Evolutionary conservation across 176 grass and related monocot genomes (phyloP).

Genomic region (Echinochloa phyllopogon): DNA sequence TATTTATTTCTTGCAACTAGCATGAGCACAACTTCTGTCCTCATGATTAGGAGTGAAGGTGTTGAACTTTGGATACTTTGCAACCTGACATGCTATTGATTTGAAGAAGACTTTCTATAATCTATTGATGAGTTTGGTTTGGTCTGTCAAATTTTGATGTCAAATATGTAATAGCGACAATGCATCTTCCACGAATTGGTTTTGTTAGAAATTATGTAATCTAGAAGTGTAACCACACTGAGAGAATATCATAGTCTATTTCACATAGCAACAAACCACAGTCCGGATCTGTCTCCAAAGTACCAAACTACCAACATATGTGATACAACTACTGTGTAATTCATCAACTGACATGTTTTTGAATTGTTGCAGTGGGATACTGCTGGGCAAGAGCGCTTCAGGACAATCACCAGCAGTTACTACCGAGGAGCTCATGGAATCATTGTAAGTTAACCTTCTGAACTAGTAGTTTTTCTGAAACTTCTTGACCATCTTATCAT

Average conservation of each 20-base stretch:
- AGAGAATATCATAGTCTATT: background rate
- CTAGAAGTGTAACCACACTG: background rate
- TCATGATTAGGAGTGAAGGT: background rate
- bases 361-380: conserved; percentile 73
- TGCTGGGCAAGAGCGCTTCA: conserved; percentile 92
- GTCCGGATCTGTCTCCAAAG: background rate
- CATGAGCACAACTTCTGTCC: background rate
- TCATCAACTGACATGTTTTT: conserved; percentile 10
- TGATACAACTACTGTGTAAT: background rate
- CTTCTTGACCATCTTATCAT: background rate
- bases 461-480: conserved; percentile 14
- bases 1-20: background rate
- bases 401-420: conserved; percentile 93
- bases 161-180: background rate
- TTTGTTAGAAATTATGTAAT: background rate
- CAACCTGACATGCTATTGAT: background rate
- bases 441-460: conserved; percentile 54
- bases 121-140: background rate
- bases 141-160: background rate
- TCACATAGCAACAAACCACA: background rate
- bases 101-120: background rate
- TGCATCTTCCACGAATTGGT: background rate
- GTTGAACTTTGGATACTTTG: background rate
- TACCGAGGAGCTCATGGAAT: conserved; percentile 94
- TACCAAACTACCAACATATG: too few relatives aligned